Evolutionary conservation across 139 green algal species (phyloP), one percentile per base, ranked within the genome.

Genomic region (Gonium pectorale): DNA sequence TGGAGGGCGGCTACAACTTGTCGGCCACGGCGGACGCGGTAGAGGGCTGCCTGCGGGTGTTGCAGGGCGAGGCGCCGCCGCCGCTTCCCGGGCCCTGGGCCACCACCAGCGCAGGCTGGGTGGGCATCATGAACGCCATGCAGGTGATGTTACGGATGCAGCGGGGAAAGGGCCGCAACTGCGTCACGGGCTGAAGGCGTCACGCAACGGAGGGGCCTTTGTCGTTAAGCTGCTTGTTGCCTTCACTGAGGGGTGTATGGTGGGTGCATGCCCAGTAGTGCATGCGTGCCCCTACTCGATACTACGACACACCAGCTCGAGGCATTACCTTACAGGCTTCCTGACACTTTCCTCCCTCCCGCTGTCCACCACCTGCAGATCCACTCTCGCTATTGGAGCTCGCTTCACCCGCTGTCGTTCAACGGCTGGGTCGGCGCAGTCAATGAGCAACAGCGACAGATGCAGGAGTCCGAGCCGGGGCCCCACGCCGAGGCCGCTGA

Each of bases 1-100:
- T 93, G 37, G 90, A 93, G 86, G 93, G 93, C 22, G 93, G 93
- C 81, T 95, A 94, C 89, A 92, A 93, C 78, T 89, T 96, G 75
- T 35, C 59, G 9, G 85, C 85, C 41, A 93, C 90, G 4, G 87
- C 94, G 31, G 40, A 64, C 29, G 86, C 86, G n/a, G 86, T 86
- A 9, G 93, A 96, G 86, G 90, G 89, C 5, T 93, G 89, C 54
- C 24, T 95, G 73, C 84, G 91, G 4, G 94, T 95, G 75, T 77
- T 96, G 69, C 91, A 96, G 54, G 94, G 94, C 0, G 87, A 92
- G 75, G 38, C 79, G 38, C 90, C 90, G 29, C 62, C 82, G 37
- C 86, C 51, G 44, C 82, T 91, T 59, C 33, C 54, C 21, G 79
- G 79, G 2, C 63, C 52, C 26, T 82, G 81, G 87, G 54, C 63